Percentiles rank a stretch among this genome's conserved stretches.
phyloP scores from a whole-genome alignment of 345 rosid species.

The Arabis alpina region DNA sequence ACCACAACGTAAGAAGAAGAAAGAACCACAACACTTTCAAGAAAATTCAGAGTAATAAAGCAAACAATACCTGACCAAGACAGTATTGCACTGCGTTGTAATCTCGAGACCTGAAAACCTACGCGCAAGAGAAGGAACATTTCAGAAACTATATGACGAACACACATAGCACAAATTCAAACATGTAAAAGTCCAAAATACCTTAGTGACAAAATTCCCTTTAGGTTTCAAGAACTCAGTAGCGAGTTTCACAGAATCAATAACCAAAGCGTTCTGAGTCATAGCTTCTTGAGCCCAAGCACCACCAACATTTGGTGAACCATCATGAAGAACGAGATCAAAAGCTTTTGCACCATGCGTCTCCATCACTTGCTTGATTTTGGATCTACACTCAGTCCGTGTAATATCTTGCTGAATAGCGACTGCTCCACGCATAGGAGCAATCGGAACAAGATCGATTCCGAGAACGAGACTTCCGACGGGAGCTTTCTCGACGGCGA shows the following conservation, averaged over 20 bases:
- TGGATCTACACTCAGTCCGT: slow-evolving; percentile 68
- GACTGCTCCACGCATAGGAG: slow-evolving; percentile 70
- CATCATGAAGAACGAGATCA: slow-evolving; percentile 85
- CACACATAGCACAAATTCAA: slow-evolving; percentile 6
- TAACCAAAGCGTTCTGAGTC: slow-evolving; percentile 85
- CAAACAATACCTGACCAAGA: slow-evolving; percentile 61
- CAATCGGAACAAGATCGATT: slow-evolving; percentile 74
- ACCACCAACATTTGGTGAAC: slow-evolving; percentile 94
- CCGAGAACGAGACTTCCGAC: slow-evolving; percentile 93
- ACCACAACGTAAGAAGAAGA: neutral
- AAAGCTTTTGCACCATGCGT: slow-evolving; percentile 69
- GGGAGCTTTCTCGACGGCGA: slow-evolving; percentile 83
- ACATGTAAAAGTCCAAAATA: slow-evolving; percentile 12
- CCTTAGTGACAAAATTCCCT: slow-evolving; percentile 84
- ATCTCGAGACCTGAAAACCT: slow-evolving; percentile 97
- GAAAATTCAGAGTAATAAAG: neutral
- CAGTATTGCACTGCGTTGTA: slow-evolving; percentile 81
- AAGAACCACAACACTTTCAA: neutral
- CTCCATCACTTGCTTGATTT: slow-evolving; percentile 66
- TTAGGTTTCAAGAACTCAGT: slow-evolving; percentile 79
- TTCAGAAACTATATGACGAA: neutral
- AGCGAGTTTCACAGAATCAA: slow-evolving; percentile 84
- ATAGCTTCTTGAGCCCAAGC: slow-evolving; percentile 94
- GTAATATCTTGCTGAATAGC: slow-evolving; percentile 86
- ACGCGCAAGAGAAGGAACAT: neutral